phyloP scores from a whole-genome alignment of 2,329 filamentous ascomycete species.

The Aspergillus sp. region DNA sequence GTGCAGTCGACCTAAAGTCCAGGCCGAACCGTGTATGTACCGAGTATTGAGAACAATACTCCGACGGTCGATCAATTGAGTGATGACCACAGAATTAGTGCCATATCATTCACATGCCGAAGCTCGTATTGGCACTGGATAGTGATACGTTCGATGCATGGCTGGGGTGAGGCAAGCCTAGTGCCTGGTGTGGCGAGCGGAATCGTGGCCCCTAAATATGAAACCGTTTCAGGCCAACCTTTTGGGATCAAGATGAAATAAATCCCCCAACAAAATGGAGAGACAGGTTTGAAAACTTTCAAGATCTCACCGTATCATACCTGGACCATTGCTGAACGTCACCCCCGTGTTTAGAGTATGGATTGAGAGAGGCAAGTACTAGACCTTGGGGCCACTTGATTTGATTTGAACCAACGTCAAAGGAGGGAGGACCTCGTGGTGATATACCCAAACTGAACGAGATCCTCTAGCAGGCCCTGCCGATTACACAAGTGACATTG shows the following conservation, averaged over 20 bases:
- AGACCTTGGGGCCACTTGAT: too few species aligned
- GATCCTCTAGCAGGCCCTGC: not conserved
- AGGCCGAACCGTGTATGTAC: too few species aligned
- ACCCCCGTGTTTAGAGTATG: too few species aligned
- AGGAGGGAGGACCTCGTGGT: not conserved
- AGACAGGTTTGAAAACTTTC: not conserved
- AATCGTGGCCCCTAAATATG: not conserved
- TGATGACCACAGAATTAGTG: not conserved
- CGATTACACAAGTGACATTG: not conserved
- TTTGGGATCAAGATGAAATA: not conserved
- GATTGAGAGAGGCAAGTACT: too few species aligned
- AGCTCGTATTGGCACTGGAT: not conserved
- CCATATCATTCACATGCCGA: not conserved
- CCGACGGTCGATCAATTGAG: too few species aligned
- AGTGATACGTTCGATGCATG: not conserved
- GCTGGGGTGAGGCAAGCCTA: not conserved
- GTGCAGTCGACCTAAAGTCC: not conserved
- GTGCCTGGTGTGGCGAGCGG: not conserved
- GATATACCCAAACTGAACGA: not conserved
- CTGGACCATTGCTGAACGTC: too few species aligned
- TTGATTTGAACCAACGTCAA: not conserved
- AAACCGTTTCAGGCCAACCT: not conserved
- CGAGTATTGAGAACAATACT: too few species aligned
- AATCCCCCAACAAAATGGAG: not conserved
- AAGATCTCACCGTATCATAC: not conserved